phyloP scores from a whole-genome alignment of 2,329 filamentous ascomycete genomes.

The Capronia americana region DNA sequence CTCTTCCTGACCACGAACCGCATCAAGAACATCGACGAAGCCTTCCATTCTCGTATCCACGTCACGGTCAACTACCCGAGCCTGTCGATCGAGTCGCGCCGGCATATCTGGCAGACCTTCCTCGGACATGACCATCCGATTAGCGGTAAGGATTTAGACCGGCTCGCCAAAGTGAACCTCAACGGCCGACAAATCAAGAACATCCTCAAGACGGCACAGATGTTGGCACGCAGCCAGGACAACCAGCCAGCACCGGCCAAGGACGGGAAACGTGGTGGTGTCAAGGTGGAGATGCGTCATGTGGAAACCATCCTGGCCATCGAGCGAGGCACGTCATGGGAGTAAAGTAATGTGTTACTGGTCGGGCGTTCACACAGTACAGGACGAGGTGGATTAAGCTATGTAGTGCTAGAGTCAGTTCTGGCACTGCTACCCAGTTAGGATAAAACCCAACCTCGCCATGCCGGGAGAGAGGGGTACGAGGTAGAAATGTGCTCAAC shows the following conservation, averaged over 20 bases:
- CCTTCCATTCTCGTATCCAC: constrained; percentile 49
- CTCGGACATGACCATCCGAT: constrained; percentile 23
- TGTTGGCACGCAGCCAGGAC: constrained; percentile 44
- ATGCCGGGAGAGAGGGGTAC: no score
- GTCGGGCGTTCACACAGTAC: constrained; percentile 3
- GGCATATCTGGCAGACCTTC: constrained; percentile 35
- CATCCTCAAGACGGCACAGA: constrained; percentile 51
- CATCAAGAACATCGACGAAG: constrained; percentile 41
- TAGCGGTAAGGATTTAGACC: constrained; percentile 27
- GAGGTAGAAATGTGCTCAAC: no score
- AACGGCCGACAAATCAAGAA: constrained; percentile 55
- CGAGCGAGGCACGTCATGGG: constrained; percentile 39
- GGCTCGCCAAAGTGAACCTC: constrained; percentile 33
- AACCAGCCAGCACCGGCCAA: constrained; percentile 25
- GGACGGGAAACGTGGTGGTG: constrained; percentile 18
- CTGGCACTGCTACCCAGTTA: no score
- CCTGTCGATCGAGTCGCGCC: constrained; percentile 40
- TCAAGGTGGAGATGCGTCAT: constrained; percentile 42
- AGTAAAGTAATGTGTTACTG: constrained; percentile 18
- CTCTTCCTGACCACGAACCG: constrained; percentile 46
- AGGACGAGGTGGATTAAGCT: not conserved
- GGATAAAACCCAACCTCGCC: no score
- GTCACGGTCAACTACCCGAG: constrained; percentile 56
- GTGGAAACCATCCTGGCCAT: constrained; percentile 45
- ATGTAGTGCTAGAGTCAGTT: no score